Conservation (phyloP, 139 green algal species). For the Volvox africanus region DNA sequence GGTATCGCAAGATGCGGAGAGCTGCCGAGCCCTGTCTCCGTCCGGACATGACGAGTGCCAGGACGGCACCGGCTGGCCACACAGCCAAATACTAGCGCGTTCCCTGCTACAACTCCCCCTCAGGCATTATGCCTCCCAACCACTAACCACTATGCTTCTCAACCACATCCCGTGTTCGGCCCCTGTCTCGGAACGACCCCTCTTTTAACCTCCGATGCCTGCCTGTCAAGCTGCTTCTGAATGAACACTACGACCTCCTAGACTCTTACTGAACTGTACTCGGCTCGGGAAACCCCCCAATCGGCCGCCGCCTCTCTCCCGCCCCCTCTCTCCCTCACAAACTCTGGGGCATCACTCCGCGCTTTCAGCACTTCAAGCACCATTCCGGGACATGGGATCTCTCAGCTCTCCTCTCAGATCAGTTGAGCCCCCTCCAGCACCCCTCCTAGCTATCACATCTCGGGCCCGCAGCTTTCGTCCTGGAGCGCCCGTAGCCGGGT, state of each 20-base stretch:
- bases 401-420: background rate
- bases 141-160: too few relatives aligned
- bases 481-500: background rate
- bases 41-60: too few relatives aligned
- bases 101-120: too few relatives aligned
- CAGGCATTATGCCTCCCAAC: too few relatives aligned
- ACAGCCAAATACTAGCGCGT: too few relatives aligned
- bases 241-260: too few relatives aligned
- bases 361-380: background rate
- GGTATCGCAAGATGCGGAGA: too few relatives aligned
- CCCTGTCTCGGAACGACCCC: background rate
- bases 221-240: background rate
- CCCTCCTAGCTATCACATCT: background rate
- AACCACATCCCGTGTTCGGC: too few relatives aligned
- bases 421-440: background rate
- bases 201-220: background rate
- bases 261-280: background rate
- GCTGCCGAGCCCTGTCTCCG: too few relatives aligned
- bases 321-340: background rate
- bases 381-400: background rate
- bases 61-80: too few relatives aligned
- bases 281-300: too few relatives aligned
- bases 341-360: background rate
- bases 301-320: too few relatives aligned
- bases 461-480: constrained; percentile 16